Evolutionary conservation across 2,329 filamentous ascomycete genomes (phyloP).

Genomic region (Aspergillus puulaauensis): DNA sequence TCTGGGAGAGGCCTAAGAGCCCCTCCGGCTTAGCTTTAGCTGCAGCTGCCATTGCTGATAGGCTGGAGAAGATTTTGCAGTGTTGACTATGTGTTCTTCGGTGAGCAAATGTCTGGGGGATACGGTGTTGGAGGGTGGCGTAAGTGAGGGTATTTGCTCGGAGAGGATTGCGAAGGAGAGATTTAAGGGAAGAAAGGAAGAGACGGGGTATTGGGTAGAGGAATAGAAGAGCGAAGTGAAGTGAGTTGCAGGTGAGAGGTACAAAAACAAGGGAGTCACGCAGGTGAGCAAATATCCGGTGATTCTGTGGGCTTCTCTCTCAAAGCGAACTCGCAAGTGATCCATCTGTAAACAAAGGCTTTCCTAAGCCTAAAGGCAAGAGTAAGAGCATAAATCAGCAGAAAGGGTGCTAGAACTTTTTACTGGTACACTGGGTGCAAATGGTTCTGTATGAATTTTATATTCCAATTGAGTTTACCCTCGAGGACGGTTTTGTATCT

Average conservation of each 20-base stretch:
- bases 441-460: not conserved
- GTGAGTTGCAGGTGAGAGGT: constrained; percentile 1
- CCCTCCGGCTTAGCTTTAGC: constrained; percentile 16
- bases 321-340: not conserved
- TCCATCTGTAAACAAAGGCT: not conserved
- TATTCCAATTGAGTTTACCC: constrained; percentile 10
- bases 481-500: constrained; percentile 32
- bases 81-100: not conserved
- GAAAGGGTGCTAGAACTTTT: not conserved
- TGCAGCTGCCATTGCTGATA: constrained; percentile 15
- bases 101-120: not conserved
- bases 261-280: not conserved
- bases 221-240: constrained; percentile 1
- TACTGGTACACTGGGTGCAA: not conserved
- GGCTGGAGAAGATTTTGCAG: not conserved
- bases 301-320: not conserved
- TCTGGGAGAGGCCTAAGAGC: constrained; percentile 15
- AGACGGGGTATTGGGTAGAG: not conserved
- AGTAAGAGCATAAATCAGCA: not conserved
- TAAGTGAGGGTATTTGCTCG: not conserved
- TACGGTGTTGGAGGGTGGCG: not conserved
- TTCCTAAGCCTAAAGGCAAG: not conserved
- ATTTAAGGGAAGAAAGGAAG: not conserved
- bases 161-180: not conserved
- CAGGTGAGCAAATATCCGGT: not conserved